Evolutionary conservation across 2,329 filamentous ascomycete genomes (phyloP), one percentile per base, ranked within the genome.

Genomic region (Fusarium sp.): DNA sequence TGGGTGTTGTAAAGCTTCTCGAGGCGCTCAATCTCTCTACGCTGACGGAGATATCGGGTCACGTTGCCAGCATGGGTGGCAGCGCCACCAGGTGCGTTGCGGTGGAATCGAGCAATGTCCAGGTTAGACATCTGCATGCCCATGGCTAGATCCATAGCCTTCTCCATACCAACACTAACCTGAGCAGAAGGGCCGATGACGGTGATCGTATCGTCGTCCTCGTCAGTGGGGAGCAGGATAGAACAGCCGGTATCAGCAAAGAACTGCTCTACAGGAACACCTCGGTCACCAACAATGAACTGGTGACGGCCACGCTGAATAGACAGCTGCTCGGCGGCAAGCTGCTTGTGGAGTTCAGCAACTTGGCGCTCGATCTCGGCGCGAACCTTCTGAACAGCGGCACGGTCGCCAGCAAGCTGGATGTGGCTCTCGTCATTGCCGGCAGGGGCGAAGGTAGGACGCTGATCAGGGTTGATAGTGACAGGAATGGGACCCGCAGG

Each of bases 231-330:
- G 45, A 98, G 81, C 58, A 98, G 87, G 62, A 98, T 90, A 43
- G 92, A 88, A 79, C 96, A 99, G 66, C 95, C 95, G 59, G 96
- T 98, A 75, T 97, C 89, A 45, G 90, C 86, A 68, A 97, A 89
- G 83, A 99, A 97, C 45, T 97, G 89, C 59, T 97, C 89, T 33
- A 93, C 84, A 19, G 92, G 89, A 65, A 92, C 87, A 64, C 92
- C 94, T 65, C 90, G 87, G 65, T 95, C 90, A 51, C 95, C 95
- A 67, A 97, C 90, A 75, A 99, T 96, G 83, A 97, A 98, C 78
- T 97, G 94, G 78, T 98, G 96, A 51, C 93, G 90, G 48, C 93
- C 93, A 65, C 91, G 90, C 78, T 95, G 92, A 71, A 98, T 93
- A 7, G 91, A 87, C 41, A 94, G 83, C 78, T 96, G 90, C 71